Percentiles rank a stretch among this genome's conserved stretches.
Evolutionary conservation across 306 rosid species (phyloP).

Genomic region (Glycyrrhiza uralensis): DNA sequence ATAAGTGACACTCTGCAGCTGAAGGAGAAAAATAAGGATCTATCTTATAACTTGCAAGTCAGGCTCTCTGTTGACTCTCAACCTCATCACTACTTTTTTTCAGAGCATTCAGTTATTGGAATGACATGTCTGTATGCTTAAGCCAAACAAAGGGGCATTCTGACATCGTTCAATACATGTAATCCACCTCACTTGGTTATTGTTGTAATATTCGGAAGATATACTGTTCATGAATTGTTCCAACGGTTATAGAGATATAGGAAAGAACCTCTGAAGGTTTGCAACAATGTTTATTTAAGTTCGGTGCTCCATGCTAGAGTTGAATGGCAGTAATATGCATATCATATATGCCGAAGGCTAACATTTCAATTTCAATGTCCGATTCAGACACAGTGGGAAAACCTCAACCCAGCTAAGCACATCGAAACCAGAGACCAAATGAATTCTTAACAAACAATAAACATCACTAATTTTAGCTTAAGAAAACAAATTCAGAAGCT

Average conservation of each 20-base stretch:
- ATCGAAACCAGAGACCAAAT: not conserved
- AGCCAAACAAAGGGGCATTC: not conserved
- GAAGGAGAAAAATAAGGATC: not conserved
- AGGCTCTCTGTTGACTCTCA: not conserved
- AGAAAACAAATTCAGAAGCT: constrained; percentile 4
- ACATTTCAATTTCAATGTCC: constrained; percentile 15
- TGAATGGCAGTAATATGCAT: not conserved
- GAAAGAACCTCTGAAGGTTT: constrained; percentile 10
- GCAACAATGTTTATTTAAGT: constrained; percentile 2
- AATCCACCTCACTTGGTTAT: not conserved
- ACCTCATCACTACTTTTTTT: not conserved
- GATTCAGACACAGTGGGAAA: constrained; percentile 22
- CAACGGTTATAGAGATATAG: not conserved
- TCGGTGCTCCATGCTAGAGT: not conserved
- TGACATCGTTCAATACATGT: not conserved
- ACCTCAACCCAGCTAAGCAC: constrained; percentile 21
- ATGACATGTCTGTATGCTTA: not conserved
- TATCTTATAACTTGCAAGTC: not conserved
- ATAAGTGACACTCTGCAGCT: not conserved
- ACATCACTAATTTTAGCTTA: constrained; percentile 20
- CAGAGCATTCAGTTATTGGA: constrained; percentile 4
- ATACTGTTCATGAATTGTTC: not conserved
- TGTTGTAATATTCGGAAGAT: not conserved
- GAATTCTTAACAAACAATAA: constrained; percentile 1
- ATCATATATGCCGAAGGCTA: no score